Percentiles rank a stretch among this genome's conserved stretches.
Conservation (phyloP, 176 grass and related monocot genomes). For the Ensete ventricosum region DNA sequence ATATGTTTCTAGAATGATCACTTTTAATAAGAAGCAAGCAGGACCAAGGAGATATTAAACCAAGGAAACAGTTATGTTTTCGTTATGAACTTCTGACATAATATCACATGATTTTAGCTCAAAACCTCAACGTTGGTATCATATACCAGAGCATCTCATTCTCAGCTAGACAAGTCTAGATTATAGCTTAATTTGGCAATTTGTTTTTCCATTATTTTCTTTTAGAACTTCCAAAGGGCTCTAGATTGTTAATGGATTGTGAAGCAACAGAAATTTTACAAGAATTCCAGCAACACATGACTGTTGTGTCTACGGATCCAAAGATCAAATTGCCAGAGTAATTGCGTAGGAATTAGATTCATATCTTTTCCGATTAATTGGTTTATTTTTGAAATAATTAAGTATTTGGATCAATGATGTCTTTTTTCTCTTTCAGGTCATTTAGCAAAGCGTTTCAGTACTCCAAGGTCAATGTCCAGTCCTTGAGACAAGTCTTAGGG, state of each 20-base stretch:
- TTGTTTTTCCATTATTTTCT: constrained; percentile 22
- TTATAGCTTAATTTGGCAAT: not conserved
- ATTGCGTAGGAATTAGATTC: not conserved
- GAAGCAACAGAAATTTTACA: constrained; percentile 75
- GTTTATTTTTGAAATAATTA: constrained; percentile 1
- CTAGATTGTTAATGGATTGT: constrained; percentile 70
- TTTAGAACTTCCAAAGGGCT: constrained; percentile 61
- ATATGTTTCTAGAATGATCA: not conserved
- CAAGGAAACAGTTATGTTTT: not conserved
- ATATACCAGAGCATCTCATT: not conserved
- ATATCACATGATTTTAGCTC: not conserved
- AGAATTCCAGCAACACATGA: constrained; percentile 84
- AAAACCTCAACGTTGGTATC: not conserved
- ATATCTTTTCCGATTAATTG: not conserved
- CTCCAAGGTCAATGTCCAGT: constrained; percentile 47
- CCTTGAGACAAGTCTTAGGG: constrained; percentile 58
- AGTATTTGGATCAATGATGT: not conserved
- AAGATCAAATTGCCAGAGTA: constrained; percentile 91
- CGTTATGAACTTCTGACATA: not conserved
- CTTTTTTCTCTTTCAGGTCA: constrained; percentile 37
- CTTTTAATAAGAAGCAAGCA: not conserved
- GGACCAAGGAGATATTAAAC: not conserved
- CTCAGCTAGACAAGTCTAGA: not conserved
- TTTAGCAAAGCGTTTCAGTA: constrained; percentile 88
- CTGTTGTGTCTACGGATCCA: constrained; percentile 81